Conservation (phyloP, 768 basidiomycete genomes). For the Pulveroboletus sp. region DNA sequence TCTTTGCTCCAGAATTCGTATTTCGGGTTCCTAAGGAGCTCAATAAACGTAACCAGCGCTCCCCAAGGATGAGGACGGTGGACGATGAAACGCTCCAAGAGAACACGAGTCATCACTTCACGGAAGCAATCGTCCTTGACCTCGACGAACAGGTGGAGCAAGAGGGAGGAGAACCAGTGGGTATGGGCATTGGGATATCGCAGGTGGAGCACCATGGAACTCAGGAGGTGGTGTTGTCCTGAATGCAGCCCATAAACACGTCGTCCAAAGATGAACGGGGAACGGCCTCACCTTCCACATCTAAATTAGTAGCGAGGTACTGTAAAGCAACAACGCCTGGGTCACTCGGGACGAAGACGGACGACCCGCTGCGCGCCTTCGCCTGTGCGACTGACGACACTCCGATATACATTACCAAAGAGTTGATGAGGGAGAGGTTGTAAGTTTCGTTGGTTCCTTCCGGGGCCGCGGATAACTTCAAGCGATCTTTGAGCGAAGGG, state of each 20-base stretch:
- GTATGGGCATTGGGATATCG: slow-evolving; percentile 99
- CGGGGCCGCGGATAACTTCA: slow-evolving; percentile 48
- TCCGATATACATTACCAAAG: slow-evolving; percentile 95
- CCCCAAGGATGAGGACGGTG: slow-evolving; percentile 98
- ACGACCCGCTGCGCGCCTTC: slow-evolving; percentile 77
- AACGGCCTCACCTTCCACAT: slow-evolving; percentile 75
- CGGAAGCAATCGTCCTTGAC: slow-evolving; percentile 72
- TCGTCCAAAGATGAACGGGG: background rate
- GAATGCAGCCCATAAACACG: slow-evolving; percentile 2
- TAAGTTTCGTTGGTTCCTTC: slow-evolving; percentile 58
- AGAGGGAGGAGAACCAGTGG: slow-evolving; percentile 91
- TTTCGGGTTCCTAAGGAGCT: slow-evolving; percentile 84
- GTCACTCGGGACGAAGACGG: slow-evolving; percentile 76
- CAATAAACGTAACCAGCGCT: slow-evolving; percentile 88
- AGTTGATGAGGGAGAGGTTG: slow-evolving; percentile 87
- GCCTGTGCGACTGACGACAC: slow-evolving; percentile 87
- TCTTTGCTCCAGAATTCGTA: slow-evolving; percentile 91
- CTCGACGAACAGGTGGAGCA: slow-evolving; percentile 84
- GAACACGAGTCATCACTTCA: slow-evolving; percentile 82
- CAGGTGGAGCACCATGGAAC: slow-evolving; percentile 89
- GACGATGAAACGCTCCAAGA: slow-evolving; percentile 91
- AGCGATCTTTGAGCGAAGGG: slow-evolving; percentile 71
- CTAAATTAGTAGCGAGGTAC: slow-evolving; percentile 78
- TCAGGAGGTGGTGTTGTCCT: slow-evolving; percentile 96
- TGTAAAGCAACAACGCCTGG: slow-evolving; percentile 83